phyloP scores from a whole-genome alignment of 129 eudicot genomes.

The Flaveria robusta region DNA sequence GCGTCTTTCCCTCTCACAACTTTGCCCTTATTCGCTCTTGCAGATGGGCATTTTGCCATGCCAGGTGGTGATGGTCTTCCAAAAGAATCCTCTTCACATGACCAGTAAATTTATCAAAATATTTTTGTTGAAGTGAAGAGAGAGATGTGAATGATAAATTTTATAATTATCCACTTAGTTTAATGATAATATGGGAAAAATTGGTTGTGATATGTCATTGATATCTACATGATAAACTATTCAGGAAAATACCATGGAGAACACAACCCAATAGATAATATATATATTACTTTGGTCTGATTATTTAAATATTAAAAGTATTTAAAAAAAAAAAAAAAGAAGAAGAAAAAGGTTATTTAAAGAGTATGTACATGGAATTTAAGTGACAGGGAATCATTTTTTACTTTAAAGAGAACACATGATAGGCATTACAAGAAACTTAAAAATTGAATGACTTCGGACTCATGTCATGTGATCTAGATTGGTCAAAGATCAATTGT shows the following conservation, averaged over 20 bases:
- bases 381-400: conserved; percentile 36
- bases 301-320: background rate
- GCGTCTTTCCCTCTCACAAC: too few relatives aligned
- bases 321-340: background rate
- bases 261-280: conserved; percentile 6
- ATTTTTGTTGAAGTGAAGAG: background rate
- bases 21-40: too few relatives aligned
- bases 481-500: conserved; percentile 22
- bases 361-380: conserved; percentile 22
- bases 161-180: background rate
- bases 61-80: too few relatives aligned
- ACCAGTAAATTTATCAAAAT: background rate
- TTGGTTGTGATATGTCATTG: background rate
- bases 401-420: conserved; percentile 34
- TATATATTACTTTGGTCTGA: background rate
- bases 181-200: background rate
- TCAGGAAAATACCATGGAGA: conserved; percentile 3
- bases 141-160: background rate
- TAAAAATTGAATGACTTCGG: conserved; percentile 24
- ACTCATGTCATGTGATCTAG: conserved; percentile 32
- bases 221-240: background rate
- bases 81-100: too few relatives aligned
- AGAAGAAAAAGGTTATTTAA: conserved; percentile 8
- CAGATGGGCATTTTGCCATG: too few relatives aligned
- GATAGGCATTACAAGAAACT: conserved; percentile 27